These are phyloP conservation scores for Plasmodium fragile DNA, from an alignment of 169 alveolate genomes.

Conservation along the genomic window DNA sequence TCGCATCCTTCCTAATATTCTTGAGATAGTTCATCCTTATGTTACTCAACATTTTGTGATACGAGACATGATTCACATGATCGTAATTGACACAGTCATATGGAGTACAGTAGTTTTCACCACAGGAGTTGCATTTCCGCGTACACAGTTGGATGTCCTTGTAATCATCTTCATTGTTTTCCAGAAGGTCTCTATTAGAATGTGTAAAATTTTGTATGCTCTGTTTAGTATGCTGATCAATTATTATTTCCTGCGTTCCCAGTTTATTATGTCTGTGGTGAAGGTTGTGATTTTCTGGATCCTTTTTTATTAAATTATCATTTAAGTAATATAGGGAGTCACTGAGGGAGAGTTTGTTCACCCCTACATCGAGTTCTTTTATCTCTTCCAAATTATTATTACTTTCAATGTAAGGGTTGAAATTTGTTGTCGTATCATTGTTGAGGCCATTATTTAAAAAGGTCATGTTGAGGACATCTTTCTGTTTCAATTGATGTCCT, in stretches of 20 bases:
- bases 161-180: conserved; percentile 40
- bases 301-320: conserved; percentile 51
- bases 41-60: conserved; percentile 50
- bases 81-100: conserved; percentile 30
- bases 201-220: not conserved
- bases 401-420: conserved; percentile 40
- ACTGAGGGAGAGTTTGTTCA: conserved; percentile 37
- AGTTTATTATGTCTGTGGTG: not conserved
- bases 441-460: conserved; percentile 57
- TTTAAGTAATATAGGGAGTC: conserved; percentile 58
- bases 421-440: conserved; percentile 50
- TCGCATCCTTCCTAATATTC: conserved; percentile 35
- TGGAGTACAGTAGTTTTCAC: conserved; percentile 50
- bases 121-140: conserved; percentile 15
- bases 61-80: conserved; percentile 63
- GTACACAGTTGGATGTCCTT: conserved; percentile 38
- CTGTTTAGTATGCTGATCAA: conserved; percentile 1
- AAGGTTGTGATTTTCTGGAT: conserved; percentile 1
- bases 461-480: conserved; percentile 45
- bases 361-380: conserved; percentile 28
- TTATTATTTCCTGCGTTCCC: not conserved
- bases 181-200: conserved; percentile 2
- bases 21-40: conserved; percentile 51
- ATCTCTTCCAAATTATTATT: conserved; percentile 36
- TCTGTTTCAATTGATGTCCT: conserved; percentile 57